Evolutionary conservation across 2,329 filamentous ascomycete genomes (phyloP), one percentile per base, ranked within the genome.

Genomic region (Cladophialophora chaetospira): DNA sequence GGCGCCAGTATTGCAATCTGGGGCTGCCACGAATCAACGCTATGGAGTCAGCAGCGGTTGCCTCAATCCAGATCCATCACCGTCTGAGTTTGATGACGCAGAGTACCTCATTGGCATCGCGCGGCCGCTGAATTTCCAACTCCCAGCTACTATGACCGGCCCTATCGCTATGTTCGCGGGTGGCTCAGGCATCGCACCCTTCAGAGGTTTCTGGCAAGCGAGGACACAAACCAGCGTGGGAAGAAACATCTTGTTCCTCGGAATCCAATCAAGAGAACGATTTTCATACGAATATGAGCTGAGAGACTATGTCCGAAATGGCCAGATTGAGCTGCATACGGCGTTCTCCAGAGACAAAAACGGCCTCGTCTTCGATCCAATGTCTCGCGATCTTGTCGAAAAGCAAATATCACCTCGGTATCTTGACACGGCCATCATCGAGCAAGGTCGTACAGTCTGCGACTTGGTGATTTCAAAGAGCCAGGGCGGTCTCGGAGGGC

Each of bases 361-460:
- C 25, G 57, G 57, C 21, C 43, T 60, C 13, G 43, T 44, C 9
- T 56, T 53, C 36, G 57, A 60, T 53, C 33, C 57, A 15, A 36
- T 53, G 29, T 57, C 57, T 40, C 49, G 55, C 26, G 53, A 55
- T 35, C 25, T 55, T 9, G 31, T 60, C 19, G 57, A 60, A 45
- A 60, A 53, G 33, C 52, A 49, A 17, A 58, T 49, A 31, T n/a
- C 17, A 19, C 55, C 55, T 17, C 57, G 57, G 26, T 55, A 55
- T 49, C 53, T 60, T 13, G 52, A 55, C 33, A 31, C 47, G 3
- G 42, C 43, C 3, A 56, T 60, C 9, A 23, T 60, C 26, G 57
- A 60, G 33, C 57, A 60, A 38, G 57, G 57, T n/a, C 57, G 53
- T 5, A 55, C 53, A 8, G 52, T 60, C 17, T 60, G 57, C 25